These are phyloP conservation scores for Boletus pseudopeckii DNA, from an alignment of 768 basidiomycete genomes.

Conservation along the genomic window DNA sequence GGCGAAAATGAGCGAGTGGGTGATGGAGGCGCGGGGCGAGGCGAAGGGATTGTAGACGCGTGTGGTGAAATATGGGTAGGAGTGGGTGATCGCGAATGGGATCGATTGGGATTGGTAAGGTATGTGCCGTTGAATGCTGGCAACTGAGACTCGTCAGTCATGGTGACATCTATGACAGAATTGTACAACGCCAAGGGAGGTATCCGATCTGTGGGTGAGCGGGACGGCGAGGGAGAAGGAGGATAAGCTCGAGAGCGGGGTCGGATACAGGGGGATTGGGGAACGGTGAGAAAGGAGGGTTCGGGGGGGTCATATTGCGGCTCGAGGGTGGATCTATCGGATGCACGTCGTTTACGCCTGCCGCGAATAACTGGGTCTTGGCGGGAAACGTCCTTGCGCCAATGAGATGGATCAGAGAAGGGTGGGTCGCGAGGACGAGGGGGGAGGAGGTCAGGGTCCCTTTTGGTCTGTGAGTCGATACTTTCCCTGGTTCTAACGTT, in stretches of 20 bases:
- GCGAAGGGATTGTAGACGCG: constrained; percentile 19
- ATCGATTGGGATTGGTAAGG: constrained; percentile 5
- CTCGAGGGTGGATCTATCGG: constrained; percentile 38
- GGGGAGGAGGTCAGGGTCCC: constrained; percentile 19
- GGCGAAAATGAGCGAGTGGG: constrained; percentile 42
- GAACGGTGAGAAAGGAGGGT: constrained; percentile 22
- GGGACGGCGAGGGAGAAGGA: constrained; percentile 50
- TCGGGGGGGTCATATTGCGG: constrained; percentile 29
- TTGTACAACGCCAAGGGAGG: constrained; percentile 29
- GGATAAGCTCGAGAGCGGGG: constrained; percentile 48
- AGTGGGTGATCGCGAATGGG: constrained; percentile 38
- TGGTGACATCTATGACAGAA: constrained; percentile 5
- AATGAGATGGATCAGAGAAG: constrained; percentile 48
- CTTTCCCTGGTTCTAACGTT: constrained; percentile 53
- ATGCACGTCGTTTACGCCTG: constrained; percentile 54
- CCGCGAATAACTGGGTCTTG: constrained; percentile 50
- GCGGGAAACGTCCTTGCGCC: constrained; percentile 51
- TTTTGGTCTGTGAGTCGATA: constrained; percentile 19
- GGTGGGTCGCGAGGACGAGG: constrained; percentile 41
- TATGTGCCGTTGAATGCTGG: background rate
- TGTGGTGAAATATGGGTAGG: constrained; percentile 33
- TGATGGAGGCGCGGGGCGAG: constrained; percentile 13
- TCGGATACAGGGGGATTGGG: constrained; percentile 40
- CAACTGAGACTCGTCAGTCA: background rate
- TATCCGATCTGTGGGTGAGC: constrained; percentile 38